Base-by-base conservation (phyloP, 495 filamentous ascomycete species). In the Pyrenula aspistea region DNA sequence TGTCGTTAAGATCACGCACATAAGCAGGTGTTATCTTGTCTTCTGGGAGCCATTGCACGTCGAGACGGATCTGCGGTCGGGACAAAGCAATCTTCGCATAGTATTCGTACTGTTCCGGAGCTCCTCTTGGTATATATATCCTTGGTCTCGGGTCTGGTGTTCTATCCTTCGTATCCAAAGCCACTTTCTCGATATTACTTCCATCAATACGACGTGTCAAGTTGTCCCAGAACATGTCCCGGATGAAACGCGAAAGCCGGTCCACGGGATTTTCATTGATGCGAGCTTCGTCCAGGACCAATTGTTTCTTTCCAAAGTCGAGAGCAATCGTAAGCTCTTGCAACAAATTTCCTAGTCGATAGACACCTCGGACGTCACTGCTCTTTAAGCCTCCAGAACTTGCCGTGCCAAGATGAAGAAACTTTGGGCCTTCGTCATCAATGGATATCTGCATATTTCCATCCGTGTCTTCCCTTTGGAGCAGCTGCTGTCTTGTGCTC, bases 401-500 rank as follows among this genome's bases (percentile, higher is more conserved):
- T n/a, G 84, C 86, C 2, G 92, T 95, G 63, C 89, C 88, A 25
- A 96, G 71, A 22, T 87, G 82, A 55, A 96, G 73, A 25, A 86
- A 81, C 82, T 98, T 98, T 20, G 93, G 93, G 12, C 93, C 93
- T 56, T 76, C 72, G 72, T 97, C 93, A 66, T 97, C 92, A 61
- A 97, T 94, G 2, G 93, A 97, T 65, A 98, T 98, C 68, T 96
- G 89, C 73, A 84, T 84, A 66, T 97, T 95, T 20, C 77, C 72
- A 68, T 98, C 90, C 2, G 90, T 91, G 63, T 97, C 93, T 65
- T 98, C 93, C 53, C 86, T 83, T 42, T 81, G 78, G 24, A 88
- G 73, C 23, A 98, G 76, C 23, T 75, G 77, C 51, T 85, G 72
- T 20, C 92, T 75, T 0, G 90, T 93, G 19, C 78, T 70, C 12